These are phyloP conservation scores for Artemisia annua DNA, from an alignment of 129 eudicot genomes.

Conservation along the genomic window DNA sequence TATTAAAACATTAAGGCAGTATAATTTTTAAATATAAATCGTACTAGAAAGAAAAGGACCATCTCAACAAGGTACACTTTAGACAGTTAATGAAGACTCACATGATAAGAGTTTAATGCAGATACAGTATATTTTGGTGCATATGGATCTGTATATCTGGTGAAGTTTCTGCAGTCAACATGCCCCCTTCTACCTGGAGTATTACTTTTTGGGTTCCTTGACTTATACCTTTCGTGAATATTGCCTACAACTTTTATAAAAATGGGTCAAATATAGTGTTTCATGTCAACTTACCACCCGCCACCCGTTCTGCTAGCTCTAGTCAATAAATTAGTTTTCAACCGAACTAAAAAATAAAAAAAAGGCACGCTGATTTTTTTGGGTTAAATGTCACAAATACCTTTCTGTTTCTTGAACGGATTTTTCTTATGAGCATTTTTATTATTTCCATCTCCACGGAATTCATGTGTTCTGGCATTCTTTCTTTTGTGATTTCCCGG, in stretches of 20 bases:
- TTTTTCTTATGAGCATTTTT: conserved; percentile 20
- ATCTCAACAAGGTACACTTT: conserved; percentile 28
- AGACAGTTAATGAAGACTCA: conserved; percentile 14
- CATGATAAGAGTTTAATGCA: conserved; percentile 19
- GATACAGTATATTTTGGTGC: neutral
- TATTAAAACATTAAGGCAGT: neutral
- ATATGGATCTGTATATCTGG: conserved; percentile 24
- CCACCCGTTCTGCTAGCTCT: neutral
- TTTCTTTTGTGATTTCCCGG: conserved; percentile 36
- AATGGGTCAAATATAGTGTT: neutral
- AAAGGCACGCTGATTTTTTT: too few relatives aligned
- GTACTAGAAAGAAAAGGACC: conserved; percentile 1
- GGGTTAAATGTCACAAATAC: neutral
- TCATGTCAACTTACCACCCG: neutral
- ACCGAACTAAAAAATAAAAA: neutral
- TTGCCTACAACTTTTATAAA: conserved; percentile 25
- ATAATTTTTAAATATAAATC: neutral
- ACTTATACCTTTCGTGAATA: conserved; percentile 23
- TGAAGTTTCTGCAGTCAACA: conserved; percentile 1
- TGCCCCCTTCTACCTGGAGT: conserved; percentile 22
- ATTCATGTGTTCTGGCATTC: conserved; percentile 17
- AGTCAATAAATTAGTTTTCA: neutral
- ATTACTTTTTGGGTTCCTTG: conserved; percentile 22
- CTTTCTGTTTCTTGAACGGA: conserved; percentile 38
- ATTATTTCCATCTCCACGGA: neutral